Evolutionary conservation across 352 stramenopile genomes (phyloP), one percentile per base, ranked within the genome.

Genomic region (Poterioochromonas sp.): DNA sequence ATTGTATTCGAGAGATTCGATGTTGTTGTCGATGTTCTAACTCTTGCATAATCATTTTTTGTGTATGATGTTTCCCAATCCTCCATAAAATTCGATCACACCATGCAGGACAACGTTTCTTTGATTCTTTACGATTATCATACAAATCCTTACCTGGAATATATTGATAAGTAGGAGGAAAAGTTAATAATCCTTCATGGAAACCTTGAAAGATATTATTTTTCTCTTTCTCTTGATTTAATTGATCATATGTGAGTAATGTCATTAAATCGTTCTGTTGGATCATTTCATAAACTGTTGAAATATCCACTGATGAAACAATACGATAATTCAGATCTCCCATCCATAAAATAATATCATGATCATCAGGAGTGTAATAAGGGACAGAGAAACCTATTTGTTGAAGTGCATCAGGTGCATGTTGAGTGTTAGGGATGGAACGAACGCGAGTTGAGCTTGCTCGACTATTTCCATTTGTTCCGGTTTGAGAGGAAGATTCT

Each of bases 321-420:
- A 95, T 87, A 15, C 90, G 87, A 81, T 95, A 95, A 82, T 95
- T 95, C 70, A 95, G 83, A 85, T 94, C 89, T 15, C 90, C 90
- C 69, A 94, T 81, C 93, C 93, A 99, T 80, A 99, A 98, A 0
- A 99, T 92, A 76, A 98, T 88, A 83, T 99, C 97, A 82, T 99
- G 96, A 80, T 76, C 68, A 39, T 35, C 26, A 0, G n/a, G 0
- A 40, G n/a, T 32, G 32, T n/a, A 41, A 18, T 39, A n/a, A 32
- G 8, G 29, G 12, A 8, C 26, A 32, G 8, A 62, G 51, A 8
- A 62, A 62, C 2, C 2, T 2, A 8, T 62, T 62, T 22, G 26
- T 62, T n/a, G n/a, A n/a, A n/a, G n/a, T n/a, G n/a, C n/a, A n/a
- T n/a, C n/a, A n/a, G n/a, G n/a, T n/a, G n/a, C n/a, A n/a, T n/a